Evolutionary conservation across 352 stramenopile species (phyloP).

Genomic region (Phytophthora rubi): DNA sequence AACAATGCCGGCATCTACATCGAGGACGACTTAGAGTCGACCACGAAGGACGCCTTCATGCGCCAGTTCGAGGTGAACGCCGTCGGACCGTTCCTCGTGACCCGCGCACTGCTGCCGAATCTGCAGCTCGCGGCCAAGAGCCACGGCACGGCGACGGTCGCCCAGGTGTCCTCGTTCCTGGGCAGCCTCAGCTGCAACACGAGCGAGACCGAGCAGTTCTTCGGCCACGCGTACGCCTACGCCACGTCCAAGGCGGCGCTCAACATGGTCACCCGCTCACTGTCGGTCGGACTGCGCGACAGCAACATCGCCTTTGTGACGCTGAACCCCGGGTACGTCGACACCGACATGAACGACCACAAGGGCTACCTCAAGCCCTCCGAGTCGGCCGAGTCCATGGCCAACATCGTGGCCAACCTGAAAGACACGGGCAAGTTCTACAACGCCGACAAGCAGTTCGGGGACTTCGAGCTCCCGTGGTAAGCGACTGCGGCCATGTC

Average conservation of each 20-base stretch:
- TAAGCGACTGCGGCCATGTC: constrained; percentile 1
- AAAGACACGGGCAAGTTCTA: constrained; percentile 43
- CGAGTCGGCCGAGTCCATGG: constrained; percentile 33
- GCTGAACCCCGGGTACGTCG: constrained; percentile 47
- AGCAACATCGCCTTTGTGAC: constrained; percentile 41
- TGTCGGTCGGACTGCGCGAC: constrained; percentile 44
- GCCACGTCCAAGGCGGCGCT: constrained; percentile 65
- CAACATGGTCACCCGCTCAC: constrained; percentile 62
- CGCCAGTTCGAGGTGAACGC: constrained; percentile 64
- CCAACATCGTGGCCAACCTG: constrained; percentile 30
- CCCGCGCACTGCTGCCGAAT: constrained; percentile 50
- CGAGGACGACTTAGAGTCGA: constrained; percentile 27
- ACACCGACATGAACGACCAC: constrained; percentile 43
- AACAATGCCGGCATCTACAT: constrained; percentile 63
- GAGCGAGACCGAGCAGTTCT: constrained; percentile 12
- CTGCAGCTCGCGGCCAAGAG: constrained; percentile 40
- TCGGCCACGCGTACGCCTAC: constrained; percentile 58
- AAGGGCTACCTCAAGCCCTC: constrained; percentile 28
- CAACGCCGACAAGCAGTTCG: constrained; percentile 25
- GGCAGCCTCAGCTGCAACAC: constrained; percentile 54
- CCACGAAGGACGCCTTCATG: constrained; percentile 52
- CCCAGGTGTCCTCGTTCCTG: constrained; percentile 54
- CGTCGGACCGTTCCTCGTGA: constrained; percentile 60
- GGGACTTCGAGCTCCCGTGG: constrained; percentile 36
- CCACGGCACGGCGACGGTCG: constrained; percentile 44